These are phyloP conservation scores for Dipteronia dyeriana DNA, from an alignment of 345 rosid genomes.

Conservation along the genomic window DNA sequence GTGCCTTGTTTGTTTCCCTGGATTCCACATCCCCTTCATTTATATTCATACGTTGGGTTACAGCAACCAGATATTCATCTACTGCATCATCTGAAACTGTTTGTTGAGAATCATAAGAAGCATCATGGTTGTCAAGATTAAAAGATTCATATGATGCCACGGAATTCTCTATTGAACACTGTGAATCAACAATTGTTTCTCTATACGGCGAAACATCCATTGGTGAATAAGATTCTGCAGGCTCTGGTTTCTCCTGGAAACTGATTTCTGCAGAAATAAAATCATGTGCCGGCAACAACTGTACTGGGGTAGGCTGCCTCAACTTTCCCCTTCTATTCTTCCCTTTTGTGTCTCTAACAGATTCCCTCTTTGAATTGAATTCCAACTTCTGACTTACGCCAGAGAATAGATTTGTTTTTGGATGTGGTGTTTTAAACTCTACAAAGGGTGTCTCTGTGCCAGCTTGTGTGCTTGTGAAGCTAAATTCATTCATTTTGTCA, in stretches of 20 bases:
- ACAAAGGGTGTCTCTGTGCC: slow-evolving; percentile 31
- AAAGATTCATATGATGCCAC: slow-evolving; percentile 60
- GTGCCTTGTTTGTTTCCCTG: slow-evolving; percentile 38
- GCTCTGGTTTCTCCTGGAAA: slow-evolving; percentile 52
- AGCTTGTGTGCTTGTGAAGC: slow-evolving; percentile 41
- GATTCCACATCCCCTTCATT: slow-evolving; percentile 35
- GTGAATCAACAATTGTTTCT: slow-evolving; percentile 43
- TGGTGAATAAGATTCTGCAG: slow-evolving; percentile 67
- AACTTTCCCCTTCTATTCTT: slow-evolving; percentile 66
- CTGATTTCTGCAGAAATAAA: slow-evolving; percentile 45
- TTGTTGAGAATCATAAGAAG: slow-evolving; percentile 37
- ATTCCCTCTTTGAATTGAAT: slow-evolving; percentile 61
- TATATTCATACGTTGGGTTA: slow-evolving; percentile 68
- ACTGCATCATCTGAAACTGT: slow-evolving; percentile 38
- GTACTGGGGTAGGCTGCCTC: slow-evolving; percentile 60
- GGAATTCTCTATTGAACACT: slow-evolving; percentile 52
- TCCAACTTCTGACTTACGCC: slow-evolving; percentile 52
- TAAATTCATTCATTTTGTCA: slow-evolving; percentile 32
- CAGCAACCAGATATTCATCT: slow-evolving; percentile 60
- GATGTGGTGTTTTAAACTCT: slow-evolving; percentile 60
- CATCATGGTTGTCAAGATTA: slow-evolving; percentile 33
- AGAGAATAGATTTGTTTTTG: slow-evolving; percentile 44
- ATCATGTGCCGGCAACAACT: slow-evolving; percentile 50
- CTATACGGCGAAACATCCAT: slow-evolving; percentile 86
- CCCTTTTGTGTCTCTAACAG: slow-evolving; percentile 36